A percentile compares a stretch with the other conserved stretches of the same genome.
These are phyloP conservation scores for Suhomyces maxii DNA, from an alignment of 1,139 yeast species.

Conservation along the genomic window DNA sequence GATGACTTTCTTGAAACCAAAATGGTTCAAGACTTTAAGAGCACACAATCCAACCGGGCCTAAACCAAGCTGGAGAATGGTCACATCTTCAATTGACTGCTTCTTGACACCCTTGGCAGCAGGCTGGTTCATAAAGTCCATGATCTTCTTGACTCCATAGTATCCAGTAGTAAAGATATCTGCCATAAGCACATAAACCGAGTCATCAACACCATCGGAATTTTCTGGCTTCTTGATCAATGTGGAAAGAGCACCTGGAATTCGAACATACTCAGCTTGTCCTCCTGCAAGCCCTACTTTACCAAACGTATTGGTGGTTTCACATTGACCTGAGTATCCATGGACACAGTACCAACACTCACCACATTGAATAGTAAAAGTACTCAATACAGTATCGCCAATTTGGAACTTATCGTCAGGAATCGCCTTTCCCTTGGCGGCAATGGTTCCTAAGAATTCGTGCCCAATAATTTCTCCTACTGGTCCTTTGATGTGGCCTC, in stretches of 20 bases:
- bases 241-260: slow-evolving; percentile 58
- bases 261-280: slow-evolving; percentile 59
- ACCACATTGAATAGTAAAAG: slow-evolving; percentile 59
- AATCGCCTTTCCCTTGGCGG: slow-evolving; percentile 36
- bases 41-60: slow-evolving; percentile 70
- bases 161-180: slow-evolving; percentile 69
- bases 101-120: slow-evolving; percentile 16
- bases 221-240: slow-evolving; percentile 42
- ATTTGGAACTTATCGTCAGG: slow-evolving; percentile 28
- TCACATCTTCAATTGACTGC: slow-evolving; percentile 30
- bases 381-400: slow-evolving; percentile 50
- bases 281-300: slow-evolving; percentile 56
- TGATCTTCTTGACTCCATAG: slow-evolving; percentile 53
- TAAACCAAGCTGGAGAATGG: slow-evolving; percentile 56
- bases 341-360: slow-evolving; percentile 54
- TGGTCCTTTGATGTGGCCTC: slow-evolving; percentile 52
- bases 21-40: slow-evolving; percentile 43
- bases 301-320: slow-evolving; percentile 54
- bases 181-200: slow-evolving; percentile 58
- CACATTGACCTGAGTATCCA: slow-evolving; percentile 56
- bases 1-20: slow-evolving; percentile 48
- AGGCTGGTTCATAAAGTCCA: slow-evolving; percentile 33
- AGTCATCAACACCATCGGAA: slow-evolving; percentile 34
- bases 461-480: slow-evolving; percentile 51
- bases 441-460: slow-evolving; percentile 49